phyloP scores from a whole-genome alignment of 148 eudicot genomes.

The Diospyros lotus region DNA sequence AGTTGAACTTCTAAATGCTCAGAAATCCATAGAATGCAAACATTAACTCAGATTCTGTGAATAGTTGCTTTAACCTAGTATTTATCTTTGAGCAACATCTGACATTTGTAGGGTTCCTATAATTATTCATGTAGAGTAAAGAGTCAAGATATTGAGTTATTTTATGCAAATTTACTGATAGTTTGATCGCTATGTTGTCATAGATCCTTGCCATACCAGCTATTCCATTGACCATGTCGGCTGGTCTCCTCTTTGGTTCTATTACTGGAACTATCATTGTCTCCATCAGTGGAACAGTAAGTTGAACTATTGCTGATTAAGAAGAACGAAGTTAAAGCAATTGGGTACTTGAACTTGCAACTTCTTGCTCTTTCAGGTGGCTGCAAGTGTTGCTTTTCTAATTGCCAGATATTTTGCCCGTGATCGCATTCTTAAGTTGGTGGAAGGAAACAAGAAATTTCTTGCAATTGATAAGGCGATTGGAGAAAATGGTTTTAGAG shows the following conservation, averaged over 20 bases:
- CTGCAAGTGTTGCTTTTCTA: slow-evolving; percentile 91
- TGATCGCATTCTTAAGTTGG: slow-evolving; percentile 92
- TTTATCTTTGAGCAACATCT: neutral
- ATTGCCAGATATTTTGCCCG: slow-evolving; percentile 99
- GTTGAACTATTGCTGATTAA: slow-evolving; percentile 15
- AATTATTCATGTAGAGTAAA: neutral
- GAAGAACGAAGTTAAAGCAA: neutral
- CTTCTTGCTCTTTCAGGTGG: slow-evolving; percentile 56
- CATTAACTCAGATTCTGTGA: too few relatives aligned
- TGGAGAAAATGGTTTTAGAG: slow-evolving; percentile 95
- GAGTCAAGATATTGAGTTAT: neutral
- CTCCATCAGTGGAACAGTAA: slow-evolving; percentile 97
- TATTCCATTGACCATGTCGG: slow-evolving; percentile 96
- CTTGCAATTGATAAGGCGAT: slow-evolving; percentile 99
- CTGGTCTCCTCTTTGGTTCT: slow-evolving; percentile 93
- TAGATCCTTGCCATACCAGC: slow-evolving; percentile 98
- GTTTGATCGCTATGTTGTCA: slow-evolving; percentile 9
- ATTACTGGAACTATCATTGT: slow-evolving; percentile 83
- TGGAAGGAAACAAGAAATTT: slow-evolving; percentile 97
- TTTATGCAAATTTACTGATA: slow-evolving; percentile 13
- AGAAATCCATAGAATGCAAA: too few relatives aligned
- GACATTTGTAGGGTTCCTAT: neutral
- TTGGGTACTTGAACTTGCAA: slow-evolving; percentile 10
- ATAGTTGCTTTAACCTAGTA: neutral
- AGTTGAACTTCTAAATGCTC: neutral